Conservation (phyloP, 257 asterid genomes). For the Jasminum sambac region DNA sequence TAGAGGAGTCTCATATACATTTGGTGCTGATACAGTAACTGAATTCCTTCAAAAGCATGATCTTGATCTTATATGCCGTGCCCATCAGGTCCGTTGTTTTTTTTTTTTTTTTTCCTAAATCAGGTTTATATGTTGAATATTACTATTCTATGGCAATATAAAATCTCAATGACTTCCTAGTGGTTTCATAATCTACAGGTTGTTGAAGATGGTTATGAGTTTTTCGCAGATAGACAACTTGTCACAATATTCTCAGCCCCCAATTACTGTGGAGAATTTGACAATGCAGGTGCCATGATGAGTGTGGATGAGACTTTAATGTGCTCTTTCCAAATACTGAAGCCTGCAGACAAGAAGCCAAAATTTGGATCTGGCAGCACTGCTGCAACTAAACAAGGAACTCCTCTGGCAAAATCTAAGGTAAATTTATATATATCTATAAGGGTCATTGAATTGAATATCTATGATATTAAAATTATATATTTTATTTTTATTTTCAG, state of each 20-base stretch:
- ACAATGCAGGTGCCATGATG: conserved; percentile 87
- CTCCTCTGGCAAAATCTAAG: conserved; percentile 54
- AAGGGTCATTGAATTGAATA: not conserved
- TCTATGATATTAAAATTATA: not conserved
- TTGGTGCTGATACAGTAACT: conserved; percentile 62
- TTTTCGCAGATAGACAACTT: conserved; percentile 77
- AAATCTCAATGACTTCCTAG: conserved; percentile 13
- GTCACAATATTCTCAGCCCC: conserved; percentile 84
- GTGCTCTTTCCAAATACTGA: conserved; percentile 84
- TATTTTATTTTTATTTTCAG: conserved; percentile 39
- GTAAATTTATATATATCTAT: conserved; percentile 23
- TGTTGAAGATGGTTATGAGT: conserved; percentile 86
- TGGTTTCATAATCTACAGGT: conserved; percentile 40
- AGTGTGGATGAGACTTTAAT: conserved; percentile 80
- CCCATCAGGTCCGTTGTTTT: no score
- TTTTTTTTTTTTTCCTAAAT: no score
- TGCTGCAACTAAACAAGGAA: conserved; percentile 53
- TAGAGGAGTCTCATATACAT: conserved; percentile 79
- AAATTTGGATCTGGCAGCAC: conserved; percentile 71
- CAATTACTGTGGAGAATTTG: conserved; percentile 80
- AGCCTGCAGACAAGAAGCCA: conserved; percentile 74
- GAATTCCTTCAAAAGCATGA: conserved; percentile 73
- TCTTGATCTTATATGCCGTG: conserved; percentile 80
- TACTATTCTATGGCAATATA: not conserved
- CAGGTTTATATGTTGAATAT: conserved; percentile 34